Evolutionary conservation across 441 rosid genomes (phyloP), one percentile per base, ranked within the genome.

Genomic region (Manihot esculenta): DNA sequence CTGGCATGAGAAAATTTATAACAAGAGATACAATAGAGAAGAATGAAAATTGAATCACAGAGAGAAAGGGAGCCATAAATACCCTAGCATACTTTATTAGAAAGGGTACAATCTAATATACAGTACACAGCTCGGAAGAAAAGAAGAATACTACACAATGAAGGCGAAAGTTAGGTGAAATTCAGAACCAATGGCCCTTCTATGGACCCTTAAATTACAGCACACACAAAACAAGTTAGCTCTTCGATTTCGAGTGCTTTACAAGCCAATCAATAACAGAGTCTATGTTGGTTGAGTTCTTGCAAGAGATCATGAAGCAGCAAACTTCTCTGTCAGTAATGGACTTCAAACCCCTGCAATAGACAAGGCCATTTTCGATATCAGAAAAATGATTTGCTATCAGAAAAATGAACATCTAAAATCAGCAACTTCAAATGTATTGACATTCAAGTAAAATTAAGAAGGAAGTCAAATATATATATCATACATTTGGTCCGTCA

Each of bases 251-350:
- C 4, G 97, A 92, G 75, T 94, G 97, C 88, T 90, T 94, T 71
- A 94, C 89, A 57, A 94, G 95, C 97, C 99, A 92, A 76, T 94
- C 97, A 9, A 94, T 85, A 48, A 92, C 97, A 0, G 74, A 75
- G 75, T 94, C 97, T 23, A 94, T 92, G 88, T 94, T 92, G 70
- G 94, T 64, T 0, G 97, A 90, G 73, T 90, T 91, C 85, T 90
- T 94, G 89, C 99, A 94, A 5, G 99, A 94, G 77, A 94, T 92
- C 99, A 94, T 86, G 66, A 86, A 94, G 85, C 97, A 92, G 66
- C 97, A 92, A 57, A 92, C 95, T 80, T 94, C 97, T 82, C 97
- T 81, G 49, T 90, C 94, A 30, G 78, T 70, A 51, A 94, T 81
- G 3, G 93, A 78, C 62, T 87, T 89, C 26, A 94, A 88, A 62